Evolutionary conservation across 164 flowering plant species (phyloP), one percentile per base, ranked within the genome.

Genomic region (Litsea cubeba): DNA sequence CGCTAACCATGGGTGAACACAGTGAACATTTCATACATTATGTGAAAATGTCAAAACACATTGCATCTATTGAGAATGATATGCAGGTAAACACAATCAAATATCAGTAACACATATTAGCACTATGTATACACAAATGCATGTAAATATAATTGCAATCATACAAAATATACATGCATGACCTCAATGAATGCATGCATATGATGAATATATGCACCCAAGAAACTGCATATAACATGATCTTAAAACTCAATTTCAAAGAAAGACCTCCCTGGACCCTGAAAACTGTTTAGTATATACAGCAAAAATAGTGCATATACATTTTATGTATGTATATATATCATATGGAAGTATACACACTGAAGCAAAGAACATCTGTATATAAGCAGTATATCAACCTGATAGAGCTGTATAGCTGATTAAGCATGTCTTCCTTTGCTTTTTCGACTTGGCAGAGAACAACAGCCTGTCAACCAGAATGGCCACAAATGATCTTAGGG

Each of bases 391-490:
- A 23, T 23, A 73, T 75, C 49, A 75, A 95, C 99, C 99, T 96
- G 79, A 96, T 72, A 28, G 94, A 87, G 83, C 93, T 94, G 84
- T 96, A 96, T 65, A 96, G 80, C 79, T 92, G 97, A 79, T 85
- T 96, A 30, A 96, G 92, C 99, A 94, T 96, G 80, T 96, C 99
- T 88, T 96, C 98, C 79, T 92, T 96, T 7, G 99, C 97, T 79
- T 94, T 96, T 80, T 96, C 99, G 23, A 96, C 99, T 94, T 96
- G 99, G 80, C 99, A 96, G 76, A 96, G 97, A 76, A 96, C 99
- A 72, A 96, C 97, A 6, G 99, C 99, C 99, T 96, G 89, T 24
- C 68, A 51, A 25, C n/a, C 51, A 64, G 20, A 23, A 30, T 26
- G 17, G n/a, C 20, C 23, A 32, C 5, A 25, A 25, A 46, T 51